Evolutionary conservation across 2,329 filamentous ascomycete species (phyloP), one percentile per base, ranked within the genome.

Genomic region (Pseudogymnoascus sp.): DNA sequence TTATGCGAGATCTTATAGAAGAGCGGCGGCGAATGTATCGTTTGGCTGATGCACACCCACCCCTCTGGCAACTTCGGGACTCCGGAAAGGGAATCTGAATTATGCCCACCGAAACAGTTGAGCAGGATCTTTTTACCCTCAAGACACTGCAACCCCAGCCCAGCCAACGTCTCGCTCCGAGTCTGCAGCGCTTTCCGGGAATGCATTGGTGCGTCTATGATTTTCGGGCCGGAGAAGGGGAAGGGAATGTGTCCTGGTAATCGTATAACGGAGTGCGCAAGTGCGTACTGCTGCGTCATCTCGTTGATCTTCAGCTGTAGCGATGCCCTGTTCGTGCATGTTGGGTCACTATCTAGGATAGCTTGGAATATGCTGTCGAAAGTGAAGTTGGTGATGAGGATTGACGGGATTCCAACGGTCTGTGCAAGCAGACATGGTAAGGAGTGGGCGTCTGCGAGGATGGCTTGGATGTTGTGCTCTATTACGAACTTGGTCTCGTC

Each of bases 21-120:
- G 59, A 65, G 61, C 25, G 66, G 66, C 7, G 65, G 62, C 28
- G 5, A 23, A 60, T 67, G 59, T 59, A 66, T 65, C 10, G 64
- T 66, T 56, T 67, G 66, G 60, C 66, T 67, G 59, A 66, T 23
- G 37, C 63, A 67, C 4, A 25, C 62, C 65, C 66, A 67, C 12
- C 53, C 66, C 60, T 66, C 66, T 59, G 65, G 66, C 21, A 66
- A 53, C 46, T 40, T 61, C 2, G 66, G 66, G 2, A 63, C 34
- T 4, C 53, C 21, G 34, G 63, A 62, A 10, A 61, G 61, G 16
- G 36, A 63, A 11, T 66, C 65, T 11, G 62, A 62, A 38, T 25
- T 12, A 18, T 65, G 50, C 16, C 62, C 53, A 21, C 66, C 60
- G 59, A 64, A 64, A 36, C 60, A 64, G 63, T 64, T 61, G 8